These are phyloP conservation scores for Karstenula rhodostoma DNA, from an alignment of 2,329 filamentous ascomycete genomes.

Conservation along the genomic window DNA sequence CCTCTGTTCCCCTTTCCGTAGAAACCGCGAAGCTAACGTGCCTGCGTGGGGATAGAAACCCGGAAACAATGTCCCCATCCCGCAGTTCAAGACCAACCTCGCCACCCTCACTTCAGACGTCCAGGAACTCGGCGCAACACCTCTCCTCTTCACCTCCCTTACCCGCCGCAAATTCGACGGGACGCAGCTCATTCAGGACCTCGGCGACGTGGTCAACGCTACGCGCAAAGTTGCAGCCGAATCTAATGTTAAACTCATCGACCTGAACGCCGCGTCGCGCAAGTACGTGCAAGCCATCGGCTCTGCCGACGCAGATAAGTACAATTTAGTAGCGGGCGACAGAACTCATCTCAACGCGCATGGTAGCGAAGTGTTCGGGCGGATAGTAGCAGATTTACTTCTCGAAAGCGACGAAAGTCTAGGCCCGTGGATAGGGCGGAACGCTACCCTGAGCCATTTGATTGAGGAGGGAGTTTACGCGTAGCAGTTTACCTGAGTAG, in stretches of 20 bases:
- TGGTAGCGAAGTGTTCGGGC: conserved; percentile 63
- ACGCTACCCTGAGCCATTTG: conserved; percentile 2
- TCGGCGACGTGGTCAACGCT: conserved; percentile 56
- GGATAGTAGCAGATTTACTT: conserved; percentile 61
- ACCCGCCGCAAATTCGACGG: conserved; percentile 58
- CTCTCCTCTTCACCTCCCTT: conserved; percentile 62
- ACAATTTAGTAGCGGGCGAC: conserved; percentile 59
- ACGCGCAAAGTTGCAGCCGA: conserved; percentile 34
- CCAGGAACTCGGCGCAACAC: conserved; percentile 38
- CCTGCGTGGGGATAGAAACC: conserved; percentile 25
- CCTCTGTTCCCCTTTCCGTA: no score
- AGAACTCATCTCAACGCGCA: conserved; percentile 62
- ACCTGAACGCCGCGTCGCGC: conserved; percentile 61
- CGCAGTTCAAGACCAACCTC: conserved; percentile 60
- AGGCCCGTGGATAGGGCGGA: neutral
- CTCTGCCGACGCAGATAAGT: conserved; percentile 54
- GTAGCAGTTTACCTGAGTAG: neutral
- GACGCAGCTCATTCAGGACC: conserved; percentile 54
- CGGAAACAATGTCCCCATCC: conserved; percentile 54
- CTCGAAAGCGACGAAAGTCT: conserved; percentile 32
- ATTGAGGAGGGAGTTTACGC: conserved; percentile 2
- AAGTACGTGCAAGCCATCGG: conserved; percentile 63
- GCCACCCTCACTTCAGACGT: conserved; percentile 50
- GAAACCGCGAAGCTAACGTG: conserved; percentile 39
- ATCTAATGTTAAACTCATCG: conserved; percentile 49